Conservation (phyloP, 495 filamentous ascomycete species). For the Astrocystis sublimbata region DNA sequence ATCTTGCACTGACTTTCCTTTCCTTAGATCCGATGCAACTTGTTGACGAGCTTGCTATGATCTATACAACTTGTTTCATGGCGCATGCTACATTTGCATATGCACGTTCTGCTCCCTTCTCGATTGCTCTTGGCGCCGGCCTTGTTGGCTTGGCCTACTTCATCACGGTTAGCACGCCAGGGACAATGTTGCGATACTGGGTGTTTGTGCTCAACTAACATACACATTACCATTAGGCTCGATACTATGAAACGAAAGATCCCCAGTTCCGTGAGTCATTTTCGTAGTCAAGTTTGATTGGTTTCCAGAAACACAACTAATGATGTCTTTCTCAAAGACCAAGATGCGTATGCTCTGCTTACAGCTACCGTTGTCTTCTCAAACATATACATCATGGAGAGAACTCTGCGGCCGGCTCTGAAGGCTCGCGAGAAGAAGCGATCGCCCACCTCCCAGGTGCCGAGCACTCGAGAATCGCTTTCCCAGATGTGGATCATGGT, state of each 20-base stretch:
- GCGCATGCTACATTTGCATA: constrained; percentile 82
- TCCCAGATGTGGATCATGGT: constrained; percentile 64
- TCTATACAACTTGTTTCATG: constrained; percentile 96
- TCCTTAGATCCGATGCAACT: constrained; percentile 91
- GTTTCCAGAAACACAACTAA: neutral
- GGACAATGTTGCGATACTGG: neutral
- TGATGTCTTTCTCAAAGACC: constrained; percentile 44
- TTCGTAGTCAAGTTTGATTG: too few species aligned
- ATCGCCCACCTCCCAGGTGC: constrained; percentile 45
- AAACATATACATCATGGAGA: constrained; percentile 90
- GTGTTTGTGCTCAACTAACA: constrained; percentile 24
- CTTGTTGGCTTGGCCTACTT: constrained; percentile 67
- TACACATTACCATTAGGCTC: constrained; percentile 52
- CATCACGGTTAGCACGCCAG: constrained; percentile 66
- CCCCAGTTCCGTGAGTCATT: constrained; percentile 65
- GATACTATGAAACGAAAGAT: constrained; percentile 93
- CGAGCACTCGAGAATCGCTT: constrained; percentile 73
- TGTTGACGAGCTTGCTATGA: constrained; percentile 95
- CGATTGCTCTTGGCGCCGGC: constrained; percentile 58
- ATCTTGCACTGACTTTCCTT: neutral
- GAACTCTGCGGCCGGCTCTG: constrained; percentile 64
- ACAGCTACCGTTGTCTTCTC: constrained; percentile 75
- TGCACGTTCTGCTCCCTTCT: constrained; percentile 55
- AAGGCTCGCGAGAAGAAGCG: constrained; percentile 47
- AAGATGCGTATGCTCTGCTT: constrained; percentile 81